Evolutionary conservation across 495 filamentous ascomycete genomes (phyloP), one percentile per base, ranked within the genome.

Genomic region (Lasiosphaeria hispida): DNA sequence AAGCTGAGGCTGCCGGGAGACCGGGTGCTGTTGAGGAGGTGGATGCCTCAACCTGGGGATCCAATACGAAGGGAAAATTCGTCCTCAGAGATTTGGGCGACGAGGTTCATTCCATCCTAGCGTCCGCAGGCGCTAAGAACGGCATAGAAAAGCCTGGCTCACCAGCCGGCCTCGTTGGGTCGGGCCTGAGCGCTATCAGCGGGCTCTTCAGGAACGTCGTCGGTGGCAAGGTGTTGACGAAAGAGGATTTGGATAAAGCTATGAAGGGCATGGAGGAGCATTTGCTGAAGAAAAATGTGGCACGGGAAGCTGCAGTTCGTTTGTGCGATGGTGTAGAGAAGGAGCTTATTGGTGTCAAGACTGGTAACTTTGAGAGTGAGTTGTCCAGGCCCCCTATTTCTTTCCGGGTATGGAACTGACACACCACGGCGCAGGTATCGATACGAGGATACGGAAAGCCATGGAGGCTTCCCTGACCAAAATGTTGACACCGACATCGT

Each of bases 261-360:
- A 84, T 98, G 76, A 91, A 91, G 69, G 89, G 86, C 6, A 97
- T 98, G 94, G 90, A 96, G 60, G 91, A 96, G 52, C 95, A 97
- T 74, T 80, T 98, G 5, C 71, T 97, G 44, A 88, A 87, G 72
- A 98, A 98, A 80, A 98, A 98, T 65, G 92, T 98, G 44, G 95
- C 94, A 7, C 87, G 89, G 40, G 93, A 97, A 76, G 94, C 94
- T 34, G 95, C 94, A 7, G 81, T 95, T 37, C 88, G 94, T 50
- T 78, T 98, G 38, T 96, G 92, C 69, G 89, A 96, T 49, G 89
- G 91, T 36, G 93, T 97, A 8, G 87, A 96, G 70, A 85, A 86
- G 57, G 91, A 96, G 60, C 80, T 98, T 19, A 76, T 96, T 33
- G 91, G 94, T 5, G 85, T 92, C 49, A 96, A 94, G 79, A 98